These are phyloP conservation scores for Tilletia caries DNA, from an alignment of 1,284 basidiomycete genomes.

Conservation along the genomic window DNA sequence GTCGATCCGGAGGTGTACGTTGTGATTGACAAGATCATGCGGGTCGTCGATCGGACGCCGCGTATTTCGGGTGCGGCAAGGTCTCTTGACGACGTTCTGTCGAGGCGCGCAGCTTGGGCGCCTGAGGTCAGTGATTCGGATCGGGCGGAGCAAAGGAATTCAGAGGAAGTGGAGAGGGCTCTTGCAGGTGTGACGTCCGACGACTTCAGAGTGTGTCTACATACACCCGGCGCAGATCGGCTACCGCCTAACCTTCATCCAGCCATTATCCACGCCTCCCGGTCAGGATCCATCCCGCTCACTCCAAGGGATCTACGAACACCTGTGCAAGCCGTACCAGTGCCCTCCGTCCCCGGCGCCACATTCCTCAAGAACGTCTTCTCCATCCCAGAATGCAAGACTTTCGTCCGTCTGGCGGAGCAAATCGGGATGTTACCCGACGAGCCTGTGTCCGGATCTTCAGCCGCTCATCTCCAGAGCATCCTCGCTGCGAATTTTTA, in stretches of 20 bases:
- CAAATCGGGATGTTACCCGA: slow-evolving; percentile 10
- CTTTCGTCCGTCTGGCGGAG: slow-evolving; percentile 10
- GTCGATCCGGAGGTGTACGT: slow-evolving; percentile 13
- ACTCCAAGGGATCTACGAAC: slow-evolving; percentile 5
- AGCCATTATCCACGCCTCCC: slow-evolving; percentile 7
- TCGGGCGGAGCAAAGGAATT: background rate
- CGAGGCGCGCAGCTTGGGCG: slow-evolving; percentile 8
- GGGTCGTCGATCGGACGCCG: slow-evolving; percentile 4
- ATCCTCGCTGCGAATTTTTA: slow-evolving; percentile 10
- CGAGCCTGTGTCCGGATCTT: slow-evolving; percentile 7
- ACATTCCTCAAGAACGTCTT: slow-evolving; percentile 12
- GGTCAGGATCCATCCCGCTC: slow-evolving; percentile 4
- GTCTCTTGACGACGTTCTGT: background rate
- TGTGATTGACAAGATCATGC: slow-evolving; percentile 13
- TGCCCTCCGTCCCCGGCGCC: slow-evolving; percentile 5
- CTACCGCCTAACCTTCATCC: slow-evolving; percentile 5
- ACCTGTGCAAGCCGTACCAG: background rate
- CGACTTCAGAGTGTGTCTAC: slow-evolving; percentile 9
- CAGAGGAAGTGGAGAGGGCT: slow-evolving; percentile 1
- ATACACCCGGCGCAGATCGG: background rate
- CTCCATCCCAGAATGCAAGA: background rate
- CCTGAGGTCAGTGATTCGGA: background rate
- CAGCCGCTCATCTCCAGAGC: slow-evolving; percentile 4
- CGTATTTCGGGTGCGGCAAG: background rate
- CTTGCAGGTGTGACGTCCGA: background rate